Percentiles rank a stretch among this genome's conserved stretches.
Evolutionary conservation across 1,284 basidiomycete genomes (phyloP).

Genomic region (Melampsora larici-populina): DNA sequence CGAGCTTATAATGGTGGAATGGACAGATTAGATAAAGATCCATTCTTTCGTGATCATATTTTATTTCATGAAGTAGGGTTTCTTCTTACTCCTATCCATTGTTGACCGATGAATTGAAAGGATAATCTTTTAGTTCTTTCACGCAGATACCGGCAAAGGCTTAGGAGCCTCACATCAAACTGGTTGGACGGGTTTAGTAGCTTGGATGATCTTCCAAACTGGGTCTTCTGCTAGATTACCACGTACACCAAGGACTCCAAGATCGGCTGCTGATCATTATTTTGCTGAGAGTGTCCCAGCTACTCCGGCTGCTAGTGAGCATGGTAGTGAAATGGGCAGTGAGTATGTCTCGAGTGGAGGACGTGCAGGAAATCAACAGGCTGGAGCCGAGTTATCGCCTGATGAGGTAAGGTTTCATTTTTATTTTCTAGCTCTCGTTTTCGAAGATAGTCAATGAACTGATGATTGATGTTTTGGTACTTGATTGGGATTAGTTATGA

Average conservation of each 20-base stretch:
- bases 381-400: constrained; percentile 32
- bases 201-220: constrained; percentile 45
- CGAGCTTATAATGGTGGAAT: constrained; percentile 89
- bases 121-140: constrained; percentile 70
- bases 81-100: constrained; percentile 36
- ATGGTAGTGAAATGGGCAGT: constrained; percentile 4
- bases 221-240: constrained; percentile 51
- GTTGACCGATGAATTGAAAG: constrained; percentile 28
- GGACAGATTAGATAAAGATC: constrained; percentile 79
- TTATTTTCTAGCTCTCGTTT: not conserved
- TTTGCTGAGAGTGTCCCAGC: constrained; percentile 65
- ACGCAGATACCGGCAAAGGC: constrained; percentile 84
- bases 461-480: too few species aligned
- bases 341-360: constrained; percentile 6
- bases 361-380: constrained; percentile 3
- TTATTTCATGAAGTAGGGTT: constrained; percentile 80
- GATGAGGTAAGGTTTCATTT: constrained; percentile 39
- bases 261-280: constrained; percentile 83
- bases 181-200: constrained; percentile 67
- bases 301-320: constrained; percentile 40
- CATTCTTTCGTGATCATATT: constrained; percentile 94
- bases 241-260: constrained; percentile 65
- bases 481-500: too few species aligned
- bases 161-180: constrained; percentile 96
- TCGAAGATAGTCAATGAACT: too few species aligned